Base-by-base conservation (phyloP, 2,329 filamentous ascomycete species). In the Dactylonectria macrodidyma region DNA sequence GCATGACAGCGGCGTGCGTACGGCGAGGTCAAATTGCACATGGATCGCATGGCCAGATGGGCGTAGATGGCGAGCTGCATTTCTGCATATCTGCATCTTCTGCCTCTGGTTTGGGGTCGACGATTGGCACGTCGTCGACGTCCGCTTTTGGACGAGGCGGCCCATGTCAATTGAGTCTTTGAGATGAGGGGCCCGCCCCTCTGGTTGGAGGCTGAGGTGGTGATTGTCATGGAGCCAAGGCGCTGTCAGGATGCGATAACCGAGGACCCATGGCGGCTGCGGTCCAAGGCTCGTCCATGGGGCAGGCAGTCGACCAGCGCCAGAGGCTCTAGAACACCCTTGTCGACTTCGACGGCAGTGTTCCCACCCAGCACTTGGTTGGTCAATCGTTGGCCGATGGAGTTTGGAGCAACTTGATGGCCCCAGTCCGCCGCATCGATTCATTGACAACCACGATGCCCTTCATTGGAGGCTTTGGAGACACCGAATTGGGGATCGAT, bases 341-440 rank as follows among this genome's bases (percentile, higher is more conserved):
- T 73, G 74, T 75, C 64, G 63, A 55, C 66, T 59, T 59, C 26
- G 66, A 66, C 52, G 59, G 57, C 62, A 69, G 66, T 76, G 65
- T 75, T 76, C 72, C 71, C 74, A 76, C 72, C 71, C 63, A 66
- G 50, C 2, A 30, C 54, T 19, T 73, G 65, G 71, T 73, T 73
- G 72, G 73, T 41, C 58, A 57, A 60, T 56, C 63, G 64, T 58
- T 62, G 62, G 59, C 59, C 67, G 16, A 36, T 51, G 41, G 51
- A 44, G 51, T 33, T 22, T 50, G 48, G 59, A 66, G 62, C 38
- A 36, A 48, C 59, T 59, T 46, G 41, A 38, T 58, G 38, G 38
- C 64, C 64, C 64, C 52, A 54, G 64, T 59, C 64, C 19, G 14
- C 38, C 33, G 36, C 64, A 58, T 66, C 59, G 19, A 66, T 62